Percentiles rank a stretch among this genome's conserved stretches.
phyloP scores from a whole-genome alignment of 192 early-diverging fungal genomes.

The Kickxella alabastrina region DNA sequence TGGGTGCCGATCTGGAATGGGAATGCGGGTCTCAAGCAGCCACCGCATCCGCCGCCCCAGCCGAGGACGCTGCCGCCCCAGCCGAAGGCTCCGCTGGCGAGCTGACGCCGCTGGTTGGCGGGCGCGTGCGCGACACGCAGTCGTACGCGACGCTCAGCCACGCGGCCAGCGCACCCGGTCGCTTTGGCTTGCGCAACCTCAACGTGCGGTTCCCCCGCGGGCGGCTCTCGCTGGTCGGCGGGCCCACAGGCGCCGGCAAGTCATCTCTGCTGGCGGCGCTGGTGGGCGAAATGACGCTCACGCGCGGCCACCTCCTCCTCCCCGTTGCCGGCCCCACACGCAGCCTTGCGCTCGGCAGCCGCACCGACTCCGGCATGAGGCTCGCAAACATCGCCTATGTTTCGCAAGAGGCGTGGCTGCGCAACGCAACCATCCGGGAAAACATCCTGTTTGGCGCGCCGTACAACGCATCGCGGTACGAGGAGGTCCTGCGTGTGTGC shows the following conservation, averaged over 20 bases:
- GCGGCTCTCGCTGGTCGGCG: slow-evolving; percentile 72
- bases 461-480: slow-evolving; percentile 70
- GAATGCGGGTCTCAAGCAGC: too few relatives aligned
- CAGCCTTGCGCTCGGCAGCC: slow-evolving; percentile 7
- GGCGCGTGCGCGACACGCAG: background rate
- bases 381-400: slow-evolving; percentile 75
- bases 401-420: slow-evolving; percentile 73
- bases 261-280: slow-evolving; percentile 73
- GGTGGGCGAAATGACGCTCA: slow-evolving; percentile 69
- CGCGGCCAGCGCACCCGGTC: background rate
- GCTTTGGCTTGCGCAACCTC: slow-evolving; percentile 61
- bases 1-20: slow-evolving; percentile 38
- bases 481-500: slow-evolving; percentile 71
- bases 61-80: background rate
- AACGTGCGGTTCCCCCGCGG: slow-evolving; percentile 64
- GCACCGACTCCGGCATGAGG: slow-evolving; percentile 37
- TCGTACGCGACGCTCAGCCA: background rate
- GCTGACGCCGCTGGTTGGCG: slow-evolving; percentile 10
- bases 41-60: background rate
- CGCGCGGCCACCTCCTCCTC: slow-evolving; percentile 22
- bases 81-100: background rate
- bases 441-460: slow-evolving; percentile 82
- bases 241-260: slow-evolving; percentile 89
- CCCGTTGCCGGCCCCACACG: slow-evolving; percentile 9
- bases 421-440: slow-evolving; percentile 64